These are phyloP conservation scores for Hordeum marinum DNA, from an alignment of 176 grass and related monocot species.

Conservation along the genomic window DNA sequence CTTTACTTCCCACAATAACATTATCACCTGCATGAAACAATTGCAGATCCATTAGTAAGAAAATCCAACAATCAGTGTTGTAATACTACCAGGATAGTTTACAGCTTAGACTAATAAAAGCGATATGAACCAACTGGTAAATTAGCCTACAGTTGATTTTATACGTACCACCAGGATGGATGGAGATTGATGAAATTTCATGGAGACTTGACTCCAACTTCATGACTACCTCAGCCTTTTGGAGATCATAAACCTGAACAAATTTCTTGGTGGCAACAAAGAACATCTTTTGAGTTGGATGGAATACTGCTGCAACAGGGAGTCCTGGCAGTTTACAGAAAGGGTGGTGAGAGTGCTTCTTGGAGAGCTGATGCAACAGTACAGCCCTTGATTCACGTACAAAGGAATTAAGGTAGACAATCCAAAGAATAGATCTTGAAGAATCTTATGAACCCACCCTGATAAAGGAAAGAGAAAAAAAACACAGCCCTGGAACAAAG, in stretches of 20 bases:
- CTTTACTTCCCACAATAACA: constrained; percentile 92
- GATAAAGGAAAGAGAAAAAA: background rate
- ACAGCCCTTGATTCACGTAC: constrained; percentile 84
- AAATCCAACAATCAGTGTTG: background rate
- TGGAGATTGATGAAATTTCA: constrained; percentile 80
- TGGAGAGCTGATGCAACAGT: constrained; percentile 81
- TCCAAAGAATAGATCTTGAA: background rate
- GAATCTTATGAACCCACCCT: background rate
- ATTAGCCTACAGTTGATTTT: background rate
- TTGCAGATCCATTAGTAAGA: background rate
- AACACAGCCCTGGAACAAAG: background rate
- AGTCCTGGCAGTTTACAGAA: constrained; percentile 79
- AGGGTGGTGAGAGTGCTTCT: constrained; percentile 74
- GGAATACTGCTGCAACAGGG: constrained; percentile 79
- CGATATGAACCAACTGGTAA: background rate
- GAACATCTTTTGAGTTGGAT: constrained; percentile 81
- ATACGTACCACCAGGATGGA: constrained; percentile 81
- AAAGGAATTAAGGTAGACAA: constrained; percentile 52
- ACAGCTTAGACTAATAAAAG: background rate
- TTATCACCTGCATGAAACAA: constrained; percentile 71
- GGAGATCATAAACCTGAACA: constrained; percentile 87
- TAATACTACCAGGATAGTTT: background rate
- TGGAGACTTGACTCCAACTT: constrained; percentile 82
- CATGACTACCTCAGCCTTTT: constrained; percentile 66
- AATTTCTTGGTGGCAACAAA: constrained; percentile 95